Evolutionary conservation across 2,329 filamentous ascomycete genomes (phyloP).

Genomic region (Diaporthe destruens): DNA sequence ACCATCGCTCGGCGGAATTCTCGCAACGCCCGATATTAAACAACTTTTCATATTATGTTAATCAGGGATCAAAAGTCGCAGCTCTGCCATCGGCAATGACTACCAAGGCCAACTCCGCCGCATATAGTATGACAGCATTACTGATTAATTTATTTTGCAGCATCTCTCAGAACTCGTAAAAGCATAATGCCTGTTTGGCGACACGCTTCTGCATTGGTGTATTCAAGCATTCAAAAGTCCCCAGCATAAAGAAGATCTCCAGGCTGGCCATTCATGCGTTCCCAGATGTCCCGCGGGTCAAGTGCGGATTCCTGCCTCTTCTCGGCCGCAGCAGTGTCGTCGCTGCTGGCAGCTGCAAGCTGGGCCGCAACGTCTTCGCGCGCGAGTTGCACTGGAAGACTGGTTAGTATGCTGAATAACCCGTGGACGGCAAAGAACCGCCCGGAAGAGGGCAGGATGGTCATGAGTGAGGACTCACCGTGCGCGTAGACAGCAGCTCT

Average conservation of each 20-base stretch:
- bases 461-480: slow-evolving; percentile 55
- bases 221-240: slow-evolving; percentile 48
- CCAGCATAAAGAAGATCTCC: slow-evolving; percentile 61
- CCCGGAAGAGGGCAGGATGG: neutral
- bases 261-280: slow-evolving; percentile 57
- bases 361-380: slow-evolving; percentile 54
- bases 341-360: slow-evolving; percentile 45
- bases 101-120: no score
- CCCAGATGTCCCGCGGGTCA: slow-evolving; percentile 59
- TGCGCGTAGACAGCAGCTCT: slow-evolving; percentile 68
- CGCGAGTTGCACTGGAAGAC: slow-evolving; percentile 55
- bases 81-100: no score
- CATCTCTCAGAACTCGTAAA: neutral
- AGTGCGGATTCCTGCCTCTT: slow-evolving; percentile 49
- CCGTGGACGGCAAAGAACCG: neutral
- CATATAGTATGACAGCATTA: no score
- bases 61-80: neutral
- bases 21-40: neutral
- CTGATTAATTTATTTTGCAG: neutral
- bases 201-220: neutral
- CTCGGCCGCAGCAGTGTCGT: slow-evolving; percentile 46
- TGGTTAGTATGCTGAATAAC: neutral
- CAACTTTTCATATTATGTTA: neutral
- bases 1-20: neutral
- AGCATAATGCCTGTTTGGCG: neutral